Evolutionary conservation across 805 yeast species (phyloP).

Genomic region (Yamadazyma akitaensis): DNA sequence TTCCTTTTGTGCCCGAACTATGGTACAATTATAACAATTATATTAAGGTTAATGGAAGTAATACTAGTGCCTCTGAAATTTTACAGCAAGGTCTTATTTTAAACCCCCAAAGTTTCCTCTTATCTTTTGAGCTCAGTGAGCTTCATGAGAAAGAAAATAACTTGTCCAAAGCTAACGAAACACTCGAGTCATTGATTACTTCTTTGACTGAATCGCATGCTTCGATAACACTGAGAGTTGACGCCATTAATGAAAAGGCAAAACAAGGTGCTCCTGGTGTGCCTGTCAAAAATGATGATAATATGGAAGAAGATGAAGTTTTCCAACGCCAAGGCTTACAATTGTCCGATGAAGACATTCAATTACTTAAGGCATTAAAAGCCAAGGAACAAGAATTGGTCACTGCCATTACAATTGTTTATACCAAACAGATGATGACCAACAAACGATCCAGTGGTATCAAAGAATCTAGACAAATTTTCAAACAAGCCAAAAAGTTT

Average conservation of each 20-base stretch:
- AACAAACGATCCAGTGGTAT: slow-evolving; percentile 66
- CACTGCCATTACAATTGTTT: slow-evolving; percentile 57
- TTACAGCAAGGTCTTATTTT: slow-evolving; percentile 54
- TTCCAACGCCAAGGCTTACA: slow-evolving; percentile 7
- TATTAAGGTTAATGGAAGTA: slow-evolving; percentile 37
- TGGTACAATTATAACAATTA: slow-evolving; percentile 62
- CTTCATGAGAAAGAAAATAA: slow-evolving; percentile 58
- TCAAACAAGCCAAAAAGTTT: slow-evolving; percentile 59
- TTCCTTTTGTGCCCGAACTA: slow-evolving; percentile 65
- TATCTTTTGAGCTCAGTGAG: slow-evolving; percentile 68
- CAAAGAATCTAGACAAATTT: slow-evolving; percentile 68
- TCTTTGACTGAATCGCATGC: slow-evolving; percentile 38
- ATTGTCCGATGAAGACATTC: slow-evolving; percentile 20
- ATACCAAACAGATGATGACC: slow-evolving; percentile 67
- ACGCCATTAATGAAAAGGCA: slow-evolving; percentile 17
- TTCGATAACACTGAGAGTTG: slow-evolving; percentile 20
- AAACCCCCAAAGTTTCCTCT: slow-evolving; percentile 67
- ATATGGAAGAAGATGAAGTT: slow-evolving; percentile 19
- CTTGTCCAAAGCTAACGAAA: slow-evolving; percentile 45
- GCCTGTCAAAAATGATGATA: slow-evolving; percentile 6
- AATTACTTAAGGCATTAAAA: slow-evolving; percentile 18
- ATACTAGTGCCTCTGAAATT: slow-evolving; percentile 39
- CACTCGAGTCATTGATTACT: slow-evolving; percentile 51
- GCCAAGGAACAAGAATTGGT: slow-evolving; percentile 21
- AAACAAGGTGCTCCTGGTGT: background rate